These are phyloP conservation scores for Hypoxylon sp. DNA, from an alignment of 2,329 filamentous ascomycete genomes.

Conservation along the genomic window DNA sequence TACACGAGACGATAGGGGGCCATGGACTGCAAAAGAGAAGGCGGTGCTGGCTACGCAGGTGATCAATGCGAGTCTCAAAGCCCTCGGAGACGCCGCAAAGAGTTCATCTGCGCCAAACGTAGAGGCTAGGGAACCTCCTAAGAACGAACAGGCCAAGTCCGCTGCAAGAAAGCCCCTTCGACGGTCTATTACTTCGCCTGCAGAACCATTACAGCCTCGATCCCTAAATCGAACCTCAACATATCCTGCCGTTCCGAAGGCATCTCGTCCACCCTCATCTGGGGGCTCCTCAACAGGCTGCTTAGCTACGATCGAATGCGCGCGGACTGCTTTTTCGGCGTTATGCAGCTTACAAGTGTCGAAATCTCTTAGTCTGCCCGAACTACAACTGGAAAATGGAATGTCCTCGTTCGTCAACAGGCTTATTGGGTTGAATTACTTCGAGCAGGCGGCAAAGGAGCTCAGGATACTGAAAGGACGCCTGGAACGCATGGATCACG, in stretches of 20 bases:
- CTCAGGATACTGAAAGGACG: conserved; percentile 70
- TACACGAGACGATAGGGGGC: conserved; percentile 48
- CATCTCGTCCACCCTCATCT: conserved; percentile 40
- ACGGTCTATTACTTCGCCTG: conserved; percentile 64
- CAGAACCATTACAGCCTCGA: conserved; percentile 68
- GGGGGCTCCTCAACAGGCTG: conserved; percentile 52
- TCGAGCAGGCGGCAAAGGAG: conserved; percentile 74
- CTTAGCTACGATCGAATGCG: conserved; percentile 71
- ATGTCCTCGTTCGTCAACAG: conserved; percentile 74
- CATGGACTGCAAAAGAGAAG: conserved; percentile 65
- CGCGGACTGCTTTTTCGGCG: conserved; percentile 70
- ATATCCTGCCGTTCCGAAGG: conserved; percentile 54
- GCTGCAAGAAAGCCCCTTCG: conserved; percentile 54
- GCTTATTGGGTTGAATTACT: conserved; percentile 68
- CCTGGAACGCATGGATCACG: conserved; percentile 55
- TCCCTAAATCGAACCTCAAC: conserved; percentile 67
- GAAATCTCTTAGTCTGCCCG: conserved; percentile 62
- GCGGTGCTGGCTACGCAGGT: conserved; percentile 75
- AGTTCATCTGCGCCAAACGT: conserved; percentile 46
- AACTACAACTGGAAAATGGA: conserved; percentile 75
- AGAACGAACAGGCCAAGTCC: conserved; percentile 50
- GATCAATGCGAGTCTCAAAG: conserved; percentile 74
- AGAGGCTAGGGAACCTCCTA: conserved; percentile 43
- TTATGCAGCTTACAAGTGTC: conserved; percentile 66
- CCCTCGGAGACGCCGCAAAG: conserved; percentile 72